Percentiles rank a stretch among this genome's conserved stretches.
Conservation (phyloP, 139 green algal species). For the Axilococcus clingmanii region DNA sequence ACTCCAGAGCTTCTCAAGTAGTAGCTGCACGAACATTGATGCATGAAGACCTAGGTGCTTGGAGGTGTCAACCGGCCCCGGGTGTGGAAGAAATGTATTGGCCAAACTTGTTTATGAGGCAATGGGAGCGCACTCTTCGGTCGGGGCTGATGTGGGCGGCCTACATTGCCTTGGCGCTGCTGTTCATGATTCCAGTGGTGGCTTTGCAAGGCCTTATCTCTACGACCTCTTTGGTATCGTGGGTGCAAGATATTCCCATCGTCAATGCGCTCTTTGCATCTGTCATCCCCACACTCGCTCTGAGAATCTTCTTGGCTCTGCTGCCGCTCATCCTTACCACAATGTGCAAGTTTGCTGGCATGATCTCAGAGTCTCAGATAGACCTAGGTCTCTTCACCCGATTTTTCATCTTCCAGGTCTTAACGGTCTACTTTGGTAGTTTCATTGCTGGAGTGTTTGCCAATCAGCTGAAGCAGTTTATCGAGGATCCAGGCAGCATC, state of each 20-base stretch:
- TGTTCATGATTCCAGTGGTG: slow-evolving; percentile 17
- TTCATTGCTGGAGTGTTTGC: slow-evolving; percentile 46
- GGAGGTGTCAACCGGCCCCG: slow-evolving; percentile 29
- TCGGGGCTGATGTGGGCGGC: slow-evolving; percentile 10
- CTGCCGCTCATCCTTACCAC: slow-evolving; percentile 44
- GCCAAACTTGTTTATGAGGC: slow-evolving; percentile 14
- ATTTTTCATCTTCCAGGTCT: slow-evolving; percentile 52
- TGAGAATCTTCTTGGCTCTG: slow-evolving; percentile 63
- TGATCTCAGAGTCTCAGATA: slow-evolving; percentile 26
- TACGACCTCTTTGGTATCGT: slow-evolving; percentile 3
- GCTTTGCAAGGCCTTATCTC: neutral
- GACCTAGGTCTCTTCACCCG: slow-evolving; percentile 37
- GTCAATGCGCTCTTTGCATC: neutral
- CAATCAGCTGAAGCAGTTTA: slow-evolving; percentile 30
- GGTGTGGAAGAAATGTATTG: slow-evolving; percentile 13
- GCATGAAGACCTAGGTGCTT: slow-evolving; percentile 30
- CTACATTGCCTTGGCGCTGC: slow-evolving; percentile 26
- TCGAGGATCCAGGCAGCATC: slow-evolving; percentile 19
- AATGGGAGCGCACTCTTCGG: slow-evolving; percentile 20
- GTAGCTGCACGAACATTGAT: slow-evolving; percentile 31
- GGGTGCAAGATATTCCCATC: slow-evolving; percentile 1
- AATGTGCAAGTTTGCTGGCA: slow-evolving; percentile 39
- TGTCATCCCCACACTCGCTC: slow-evolving; percentile 23
- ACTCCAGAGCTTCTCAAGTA: slow-evolving; percentile 23
- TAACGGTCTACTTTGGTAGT: slow-evolving; percentile 46